Conservation (phyloP, 148 eudicot genomes). For the Dysphania ambrosioides region DNA sequence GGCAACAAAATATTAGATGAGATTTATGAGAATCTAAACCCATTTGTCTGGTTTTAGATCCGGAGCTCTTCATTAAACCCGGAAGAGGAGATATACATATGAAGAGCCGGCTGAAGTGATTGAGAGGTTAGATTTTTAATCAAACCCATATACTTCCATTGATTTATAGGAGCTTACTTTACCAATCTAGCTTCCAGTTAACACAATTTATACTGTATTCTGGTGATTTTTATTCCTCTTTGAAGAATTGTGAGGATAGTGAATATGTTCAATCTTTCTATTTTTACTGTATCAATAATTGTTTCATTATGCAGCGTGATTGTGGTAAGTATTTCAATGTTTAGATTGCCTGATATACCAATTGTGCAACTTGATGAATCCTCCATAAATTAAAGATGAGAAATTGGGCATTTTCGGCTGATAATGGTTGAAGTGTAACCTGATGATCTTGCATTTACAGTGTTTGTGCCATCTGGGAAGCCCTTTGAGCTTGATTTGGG, state of each 20-base stretch:
- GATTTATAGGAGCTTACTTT: background rate
- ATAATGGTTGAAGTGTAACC: constrained; percentile 75
- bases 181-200: background rate
- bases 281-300: constrained; percentile 32
- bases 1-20: too few relatives aligned
- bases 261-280: constrained; percentile 28
- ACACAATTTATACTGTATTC: background rate
- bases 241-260: constrained; percentile 23
- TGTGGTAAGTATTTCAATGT: constrained; percentile 38
- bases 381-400: constrained; percentile 13
- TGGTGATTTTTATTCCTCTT: too few relatives aligned
- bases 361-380: constrained; percentile 6
- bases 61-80: too few relatives aligned
- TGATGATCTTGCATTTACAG: constrained; percentile 65
- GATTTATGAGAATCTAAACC: too few relatives aligned
- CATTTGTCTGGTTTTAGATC: too few relatives aligned
- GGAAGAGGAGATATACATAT: too few relatives aligned
- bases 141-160: too few relatives aligned
- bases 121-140: too few relatives aligned
- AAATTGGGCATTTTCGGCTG: constrained; percentile 54
- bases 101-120: too few relatives aligned
- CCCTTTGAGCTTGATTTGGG: constrained; percentile 63
- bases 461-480: constrained; percentile 64
- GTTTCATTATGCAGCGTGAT: constrained; percentile 44
- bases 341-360: constrained; percentile 46